phyloP scores from a whole-genome alignment of 106 monocot species.

The Cymbidium sinense region DNA sequence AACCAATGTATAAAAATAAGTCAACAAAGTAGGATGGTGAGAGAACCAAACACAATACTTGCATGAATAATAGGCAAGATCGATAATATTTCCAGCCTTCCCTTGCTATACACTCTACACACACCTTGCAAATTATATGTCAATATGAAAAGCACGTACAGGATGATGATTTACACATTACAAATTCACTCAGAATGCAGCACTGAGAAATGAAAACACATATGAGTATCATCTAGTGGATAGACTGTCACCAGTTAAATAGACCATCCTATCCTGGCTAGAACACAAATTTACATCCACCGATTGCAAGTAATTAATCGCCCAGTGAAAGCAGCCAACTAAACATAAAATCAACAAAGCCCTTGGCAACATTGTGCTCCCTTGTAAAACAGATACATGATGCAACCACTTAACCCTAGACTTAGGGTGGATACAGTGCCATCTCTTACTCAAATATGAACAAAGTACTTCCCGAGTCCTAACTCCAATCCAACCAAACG shows the following conservation, averaged over 20 bases:
- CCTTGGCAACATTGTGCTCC: not conserved
- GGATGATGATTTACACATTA: not conserved
- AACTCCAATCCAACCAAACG: not conserved
- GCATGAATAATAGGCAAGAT: not conserved
- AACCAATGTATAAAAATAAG: no score
- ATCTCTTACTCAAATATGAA: not conserved
- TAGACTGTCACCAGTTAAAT: not conserved
- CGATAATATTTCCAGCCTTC: not conserved
- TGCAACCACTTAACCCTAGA: not conserved
- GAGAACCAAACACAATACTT: not conserved
- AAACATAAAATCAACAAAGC: not conserved
- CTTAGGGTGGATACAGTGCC: not conserved
- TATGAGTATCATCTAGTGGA: not conserved
- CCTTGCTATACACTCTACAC: not conserved
- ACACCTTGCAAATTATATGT: no score
- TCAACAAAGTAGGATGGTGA: not conserved
- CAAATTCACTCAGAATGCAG: no score
- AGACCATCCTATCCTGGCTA: not conserved
- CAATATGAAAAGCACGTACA: not conserved
- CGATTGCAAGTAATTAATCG: not conserved
- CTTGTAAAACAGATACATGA: not conserved
- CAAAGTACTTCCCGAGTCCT: not conserved
- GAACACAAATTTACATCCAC: not conserved
- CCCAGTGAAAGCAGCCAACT: not conserved
- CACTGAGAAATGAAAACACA: not conserved